phyloP scores from a whole-genome alignment of 495 filamentous ascomycete species.

The Aspergillus olivimuriae region DNA sequence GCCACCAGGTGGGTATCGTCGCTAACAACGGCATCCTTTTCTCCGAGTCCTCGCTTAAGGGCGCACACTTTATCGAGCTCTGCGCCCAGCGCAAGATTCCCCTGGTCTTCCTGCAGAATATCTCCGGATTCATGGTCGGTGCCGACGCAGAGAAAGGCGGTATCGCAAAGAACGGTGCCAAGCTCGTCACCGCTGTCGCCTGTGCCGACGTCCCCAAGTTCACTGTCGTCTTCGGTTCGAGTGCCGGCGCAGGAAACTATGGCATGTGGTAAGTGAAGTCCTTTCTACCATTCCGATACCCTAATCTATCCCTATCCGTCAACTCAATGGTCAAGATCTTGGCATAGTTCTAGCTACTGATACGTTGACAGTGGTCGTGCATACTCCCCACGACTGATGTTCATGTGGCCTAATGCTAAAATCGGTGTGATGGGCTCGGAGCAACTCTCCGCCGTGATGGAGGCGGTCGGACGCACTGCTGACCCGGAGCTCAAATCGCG shows the following conservation, averaged over 20 bases:
- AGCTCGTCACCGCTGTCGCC: slow-evolving; percentile 92
- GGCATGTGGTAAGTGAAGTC: slow-evolving; percentile 61
- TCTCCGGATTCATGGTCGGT: slow-evolving; percentile 97
- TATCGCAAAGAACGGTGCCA: slow-evolving; percentile 97
- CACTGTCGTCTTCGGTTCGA: slow-evolving; percentile 87
- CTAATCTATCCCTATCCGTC: too few relatives aligned
- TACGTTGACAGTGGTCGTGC: slow-evolving; percentile 64
- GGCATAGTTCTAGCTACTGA: too few relatives aligned
- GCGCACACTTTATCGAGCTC: slow-evolving; percentile 97
- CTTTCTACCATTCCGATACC: not conserved
- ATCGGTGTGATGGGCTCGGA: slow-evolving; percentile 96
- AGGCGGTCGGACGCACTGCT: slow-evolving; percentile 77
- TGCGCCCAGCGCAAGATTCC: slow-evolving; percentile 86
- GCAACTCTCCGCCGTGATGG: slow-evolving; percentile 90
- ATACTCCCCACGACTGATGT: slow-evolving; percentile 83
- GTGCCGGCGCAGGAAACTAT: slow-evolving; percentile 71
- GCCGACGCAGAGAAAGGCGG: slow-evolving; percentile 86
- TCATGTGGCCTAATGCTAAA: slow-evolving; percentile 96
- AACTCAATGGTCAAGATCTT: too few relatives aligned
- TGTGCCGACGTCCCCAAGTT: slow-evolving; percentile 97
- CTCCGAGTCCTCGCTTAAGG: slow-evolving; percentile 83
- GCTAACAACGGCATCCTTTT: slow-evolving; percentile 99
- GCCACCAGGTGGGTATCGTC: slow-evolving; percentile 85
- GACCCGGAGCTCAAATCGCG: slow-evolving; percentile 76
- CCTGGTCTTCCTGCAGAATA: slow-evolving; percentile 92